Evolutionary conservation across 148 eudicot genomes (phyloP), one percentile per base, ranked within the genome.

Genomic region (Vaccinium macrocarpon): DNA sequence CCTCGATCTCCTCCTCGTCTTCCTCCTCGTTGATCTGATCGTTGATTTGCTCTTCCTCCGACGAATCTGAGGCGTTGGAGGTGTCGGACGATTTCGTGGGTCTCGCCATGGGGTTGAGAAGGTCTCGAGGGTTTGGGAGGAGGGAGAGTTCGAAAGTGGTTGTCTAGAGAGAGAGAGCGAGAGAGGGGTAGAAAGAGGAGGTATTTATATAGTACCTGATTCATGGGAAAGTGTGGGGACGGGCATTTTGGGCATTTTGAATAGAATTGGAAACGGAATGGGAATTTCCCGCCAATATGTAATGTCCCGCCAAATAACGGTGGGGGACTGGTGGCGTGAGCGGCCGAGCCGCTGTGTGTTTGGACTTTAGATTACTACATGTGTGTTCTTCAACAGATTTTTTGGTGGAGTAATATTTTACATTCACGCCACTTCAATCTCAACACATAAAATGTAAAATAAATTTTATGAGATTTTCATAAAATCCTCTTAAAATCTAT

Each of bases 1-100:
- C 94, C 87, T 91, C 89, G 70, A 93, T 92, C 86, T 93, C 95
- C 52, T 93, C 96, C 38, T 93, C 94, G 56, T 91, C 94, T n/a
- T 86, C 92, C n/a, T 87, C 91, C 8, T 90, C 89, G 57, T 82
- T 87, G 62, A 86, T 82, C 86, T 88, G 92, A 16, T 89, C 88
- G 78, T 88, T 84, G 27, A 88, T 50, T 55, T 86, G 92, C 61
- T 93, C 93, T n/a, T 93, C 92, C 27, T 87, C 90, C 5, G 94
- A 92, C 0, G 92, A 90, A 84, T 87, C 74, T 5, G 91, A 91
- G 12, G 82, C 90, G 73, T 84, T 84, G 21, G 89, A 82, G 18
- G 48, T 23, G 21, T 84, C 78, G 42, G 88, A 77, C 0, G 95
- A 90, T 10, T 83, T 83, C 78, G 73, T 27, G 42, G 38, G 73